A percentile compares a stretch with the other conserved stretches of the same genome.
Evolutionary conservation across 108 stramenopile species (phyloP).

Genomic region (Conticribra guillardii): DNA sequence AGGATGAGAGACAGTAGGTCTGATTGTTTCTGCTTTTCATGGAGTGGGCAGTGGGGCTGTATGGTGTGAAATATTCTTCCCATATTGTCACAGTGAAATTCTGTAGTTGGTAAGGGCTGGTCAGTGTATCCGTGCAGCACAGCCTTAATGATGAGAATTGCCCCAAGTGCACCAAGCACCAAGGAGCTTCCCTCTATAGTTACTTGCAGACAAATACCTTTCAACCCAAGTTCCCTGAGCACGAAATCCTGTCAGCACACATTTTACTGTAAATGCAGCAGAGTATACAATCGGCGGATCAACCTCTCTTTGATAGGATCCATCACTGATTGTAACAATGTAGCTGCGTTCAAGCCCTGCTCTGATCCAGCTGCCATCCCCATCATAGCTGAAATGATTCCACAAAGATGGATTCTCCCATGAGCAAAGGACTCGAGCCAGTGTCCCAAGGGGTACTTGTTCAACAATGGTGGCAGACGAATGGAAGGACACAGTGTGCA

Average conservation of each 20-base stretch:
- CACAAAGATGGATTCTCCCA: too few species aligned
- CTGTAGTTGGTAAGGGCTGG: not conserved
- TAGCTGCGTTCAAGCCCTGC: not conserved
- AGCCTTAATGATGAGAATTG: not conserved
- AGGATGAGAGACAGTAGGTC: not conserved
- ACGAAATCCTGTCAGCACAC: not conserved
- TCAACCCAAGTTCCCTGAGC: not conserved
- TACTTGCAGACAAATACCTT: not conserved
- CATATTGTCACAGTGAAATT: constrained; percentile 12
- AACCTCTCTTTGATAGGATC: constrained; percentile 5
- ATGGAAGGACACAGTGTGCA: too few species aligned
- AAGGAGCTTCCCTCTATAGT: constrained; percentile 9
- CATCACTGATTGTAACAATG: constrained; percentile 2
- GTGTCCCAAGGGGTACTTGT: too few species aligned
- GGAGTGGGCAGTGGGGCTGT: not conserved
- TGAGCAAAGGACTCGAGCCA: too few species aligned
- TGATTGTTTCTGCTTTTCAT: constrained; percentile 3
- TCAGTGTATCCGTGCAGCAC: not conserved
- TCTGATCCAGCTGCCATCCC: constrained; percentile 16
- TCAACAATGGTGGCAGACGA: too few species aligned
- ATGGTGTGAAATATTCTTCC: not conserved
- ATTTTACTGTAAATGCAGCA: not conserved
- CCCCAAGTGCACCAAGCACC: not conserved
- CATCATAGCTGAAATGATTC: too few species aligned
- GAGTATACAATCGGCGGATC: not conserved